Evolutionary conservation across 352 stramenopile genomes (phyloP), one percentile per base, ranked within the genome.

Genomic region (Globisporangium apiculatum): DNA sequence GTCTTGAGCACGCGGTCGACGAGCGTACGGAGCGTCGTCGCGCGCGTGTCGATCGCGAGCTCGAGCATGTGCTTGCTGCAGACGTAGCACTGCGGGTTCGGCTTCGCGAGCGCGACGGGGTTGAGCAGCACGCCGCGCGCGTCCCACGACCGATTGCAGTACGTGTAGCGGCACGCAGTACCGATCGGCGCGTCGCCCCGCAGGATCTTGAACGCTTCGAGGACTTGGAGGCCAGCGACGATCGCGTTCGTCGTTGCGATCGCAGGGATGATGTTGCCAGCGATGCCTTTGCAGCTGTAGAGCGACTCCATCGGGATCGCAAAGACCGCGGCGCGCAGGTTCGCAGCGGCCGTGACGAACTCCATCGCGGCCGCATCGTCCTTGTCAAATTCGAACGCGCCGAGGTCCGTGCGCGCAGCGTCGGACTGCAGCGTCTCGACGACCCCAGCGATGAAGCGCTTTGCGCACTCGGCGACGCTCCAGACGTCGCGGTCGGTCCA

Each of bases 211-310:
- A 93, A 91, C 12, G 83, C 83, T 65, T 95, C 75, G 24, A 95
- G 68, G 48, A 95, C 86, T 53, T 95, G 86, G 18, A 99, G 77
- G 5, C 97, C 97, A 0, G 97, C 97, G 24, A 99, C 96, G 68
- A 99, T 99, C 15, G 98, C 98, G 73, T 99, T 99, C n/a, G 97
- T 99, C 14, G 97, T 99, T 10, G 97, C 97, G 70, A 99, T 99
- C 15, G 98, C 97, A 48, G 97, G 97, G 57, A 99, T 99, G 64
- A 99, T 99, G 69, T 99, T 99, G 18, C 98, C 98, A 5, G 98
- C 98, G 62, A 99, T 99, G 35, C 97, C 97, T 75, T 99, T 99
- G 76, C 96, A 93, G 45, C 67, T 86, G 61, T 92, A 95, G n/a
- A 95, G 66, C 15, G 83, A 94, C 59, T 92, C 83, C 75, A 84